Evolutionary conservation across 805 yeast species (phyloP).

Genomic region (Metschnikowia proteae): DNA sequence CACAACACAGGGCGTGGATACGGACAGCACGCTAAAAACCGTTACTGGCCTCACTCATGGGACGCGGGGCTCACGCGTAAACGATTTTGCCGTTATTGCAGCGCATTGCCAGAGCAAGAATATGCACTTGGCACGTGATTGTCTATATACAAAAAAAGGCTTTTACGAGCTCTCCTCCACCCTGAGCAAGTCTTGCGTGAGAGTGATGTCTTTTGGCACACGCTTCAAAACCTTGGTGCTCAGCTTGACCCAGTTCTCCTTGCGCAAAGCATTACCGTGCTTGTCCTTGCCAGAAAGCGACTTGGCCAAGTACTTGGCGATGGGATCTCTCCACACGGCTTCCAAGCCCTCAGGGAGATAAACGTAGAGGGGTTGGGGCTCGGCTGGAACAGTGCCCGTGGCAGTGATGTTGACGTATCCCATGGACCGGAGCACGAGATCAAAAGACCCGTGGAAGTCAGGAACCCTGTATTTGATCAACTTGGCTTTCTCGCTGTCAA

Average conservation of each 20-base stretch:
- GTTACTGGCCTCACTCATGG: no score
- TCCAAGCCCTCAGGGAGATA: slow-evolving; percentile 56
- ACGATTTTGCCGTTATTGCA: no score
- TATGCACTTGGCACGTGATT: neutral
- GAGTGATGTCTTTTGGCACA: slow-evolving; percentile 11
- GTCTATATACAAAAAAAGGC: neutral
- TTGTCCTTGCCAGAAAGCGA: slow-evolving; percentile 31
- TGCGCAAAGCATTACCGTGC: slow-evolving; percentile 20
- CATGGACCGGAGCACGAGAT: slow-evolving; percentile 59
- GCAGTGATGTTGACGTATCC: slow-evolving; percentile 62
- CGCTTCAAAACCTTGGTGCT: slow-evolving; percentile 21
- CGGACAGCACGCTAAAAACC: no score
- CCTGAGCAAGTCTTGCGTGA: neutral
- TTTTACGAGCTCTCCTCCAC: neutral
- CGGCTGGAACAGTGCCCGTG: slow-evolving; percentile 41
- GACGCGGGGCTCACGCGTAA: no score
- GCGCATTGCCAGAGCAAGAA: no score
- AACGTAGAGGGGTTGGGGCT: slow-evolving; percentile 28
- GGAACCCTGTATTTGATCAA: slow-evolving; percentile 49
- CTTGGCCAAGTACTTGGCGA: slow-evolving; percentile 38
- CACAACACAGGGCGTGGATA: no score
- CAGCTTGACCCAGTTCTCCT: slow-evolving; percentile 20
- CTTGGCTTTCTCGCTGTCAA: slow-evolving; percentile 5
- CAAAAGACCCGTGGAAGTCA: slow-evolving; percentile 66
- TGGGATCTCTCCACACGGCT: slow-evolving; percentile 52